Evolutionary conservation across 305 asterid species (phyloP), one percentile per base, ranked within the genome.

Genomic region (Fraxinus albicans): DNA sequence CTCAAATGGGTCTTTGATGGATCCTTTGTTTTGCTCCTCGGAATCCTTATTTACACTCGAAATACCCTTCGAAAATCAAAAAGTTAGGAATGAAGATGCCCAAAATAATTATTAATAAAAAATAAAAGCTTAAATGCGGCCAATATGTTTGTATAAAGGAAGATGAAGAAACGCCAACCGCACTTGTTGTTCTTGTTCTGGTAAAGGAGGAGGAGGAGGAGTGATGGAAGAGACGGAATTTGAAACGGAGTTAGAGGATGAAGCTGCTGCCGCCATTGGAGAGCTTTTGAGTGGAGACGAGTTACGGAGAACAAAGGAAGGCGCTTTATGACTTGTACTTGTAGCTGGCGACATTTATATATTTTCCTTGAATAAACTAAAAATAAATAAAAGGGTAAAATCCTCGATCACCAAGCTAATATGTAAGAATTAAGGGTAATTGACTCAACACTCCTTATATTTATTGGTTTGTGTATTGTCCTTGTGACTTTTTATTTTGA

Each of bases 201-300:
- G 21, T 44, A 38, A 17, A 15, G 84, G 58, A 40, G 82, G 3
- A 42, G 83, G 12, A 42, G 27, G 63, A 17, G 65, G 27, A 25
- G 27, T 77, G 74, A 79, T 65, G 74, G 82, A 70, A 74, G 55
- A 25, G 38, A 73, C 80, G 44, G 77, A 12, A 44, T 44, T 44
- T 10, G 55, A 44, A 44, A 44, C 55, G 6, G 55, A 44, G 55
- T 44, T 44, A 44, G 55, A 82, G 79, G 78, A 33, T 42, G 83
- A 27, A 79, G 83, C 82, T 9, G 3, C 53, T 47, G 83, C 82
- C 78, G 85, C 88, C 88, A 83, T 83, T 72, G 55, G 55, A 44
- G 55, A 12, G 55, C 55, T 44, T 44, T 3, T 44, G 55, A 76
- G 70, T 8, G 83, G 0, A 72, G 67, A 27, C 34, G 36, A 27